Evolutionary conservation across 2,329 filamentous ascomycete species (phyloP).

Genomic region (Penicillium sp.): DNA sequence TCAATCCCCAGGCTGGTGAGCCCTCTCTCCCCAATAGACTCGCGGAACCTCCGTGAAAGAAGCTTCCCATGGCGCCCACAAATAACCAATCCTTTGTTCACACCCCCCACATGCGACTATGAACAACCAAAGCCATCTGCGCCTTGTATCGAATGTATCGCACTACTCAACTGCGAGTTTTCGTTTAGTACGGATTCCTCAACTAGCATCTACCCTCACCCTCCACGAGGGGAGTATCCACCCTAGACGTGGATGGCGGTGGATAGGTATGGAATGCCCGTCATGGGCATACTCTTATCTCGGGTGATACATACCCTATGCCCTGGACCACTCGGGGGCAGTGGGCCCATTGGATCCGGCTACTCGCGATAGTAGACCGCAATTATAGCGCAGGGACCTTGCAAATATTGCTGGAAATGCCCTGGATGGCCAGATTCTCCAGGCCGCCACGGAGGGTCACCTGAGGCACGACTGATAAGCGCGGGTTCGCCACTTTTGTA

Average conservation of each 20-base stretch:
- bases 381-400: constrained; percentile 4
- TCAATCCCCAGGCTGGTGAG: constrained; percentile 4
- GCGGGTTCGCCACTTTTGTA: constrained; percentile 22
- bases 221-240: background rate
- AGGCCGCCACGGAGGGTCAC: constrained; percentile 22
- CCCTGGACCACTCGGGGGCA: background rate
- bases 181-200: background rate
- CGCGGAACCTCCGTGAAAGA: constrained; percentile 2
- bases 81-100: constrained; percentile 1
- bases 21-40: constrained; percentile 11
- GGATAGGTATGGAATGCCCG: background rate
- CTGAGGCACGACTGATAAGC: constrained; percentile 27
- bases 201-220: background rate
- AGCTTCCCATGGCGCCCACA: constrained; percentile 11
- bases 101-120: constrained; percentile 14
- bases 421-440: constrained; percentile 22
- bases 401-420: background rate
- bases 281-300: constrained; percentile 6
- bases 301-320: constrained; percentile 1
- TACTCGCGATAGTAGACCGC: constrained; percentile 8
- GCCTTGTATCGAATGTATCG: constrained; percentile 7
- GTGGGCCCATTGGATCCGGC: constrained; percentile 1
- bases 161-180: background rate
- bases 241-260: background rate
- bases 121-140: constrained; percentile 13